Conservation (phyloP, 345 rosid genomes). For the Xanthoceras sorbifolium region DNA sequence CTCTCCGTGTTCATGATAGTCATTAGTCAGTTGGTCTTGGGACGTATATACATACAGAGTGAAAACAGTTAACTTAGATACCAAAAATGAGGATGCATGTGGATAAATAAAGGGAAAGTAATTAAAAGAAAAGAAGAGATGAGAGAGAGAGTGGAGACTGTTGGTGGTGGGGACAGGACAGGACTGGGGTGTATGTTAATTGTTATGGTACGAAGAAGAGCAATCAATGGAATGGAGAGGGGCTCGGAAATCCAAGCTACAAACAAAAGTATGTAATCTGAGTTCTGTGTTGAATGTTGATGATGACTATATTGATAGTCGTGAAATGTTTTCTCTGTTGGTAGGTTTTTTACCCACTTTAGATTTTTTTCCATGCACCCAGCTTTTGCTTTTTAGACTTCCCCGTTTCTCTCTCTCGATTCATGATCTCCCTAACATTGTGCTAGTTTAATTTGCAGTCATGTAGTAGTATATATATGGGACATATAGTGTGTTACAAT, state of each 20-base stretch:
- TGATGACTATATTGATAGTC: constrained; percentile 4
- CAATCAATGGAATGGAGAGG: constrained; percentile 5
- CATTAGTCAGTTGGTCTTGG: constrained; percentile 1
- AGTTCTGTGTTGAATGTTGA: neutral
- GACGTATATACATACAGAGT: constrained; percentile 12
- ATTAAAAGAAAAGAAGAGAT: neutral
- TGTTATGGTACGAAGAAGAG: constrained; percentile 16
- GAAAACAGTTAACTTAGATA: constrained; percentile 16
- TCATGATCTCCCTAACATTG: neutral
- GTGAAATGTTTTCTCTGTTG: constrained; percentile 18
- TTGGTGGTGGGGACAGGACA: constrained; percentile 8
- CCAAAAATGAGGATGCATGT: constrained; percentile 12
- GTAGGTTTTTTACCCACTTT: neutral
- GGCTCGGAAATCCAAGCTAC: constrained; percentile 28
- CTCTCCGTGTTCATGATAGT: constrained; percentile 15
- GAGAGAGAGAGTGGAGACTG: neutral
- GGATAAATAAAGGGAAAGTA: constrained; percentile 18
- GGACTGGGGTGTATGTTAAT: neutral
- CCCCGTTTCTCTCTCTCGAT: neutral
- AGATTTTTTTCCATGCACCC: neutral
- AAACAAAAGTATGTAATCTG: neutral
- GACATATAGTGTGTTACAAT: too few species aligned
- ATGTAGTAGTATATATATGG: neutral
- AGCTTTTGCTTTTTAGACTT: constrained; percentile 23
- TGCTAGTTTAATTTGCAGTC: neutral